Evolutionary conservation across 768 basidiomycete species (phyloP).

Genomic region (Russula foetens): DNA sequence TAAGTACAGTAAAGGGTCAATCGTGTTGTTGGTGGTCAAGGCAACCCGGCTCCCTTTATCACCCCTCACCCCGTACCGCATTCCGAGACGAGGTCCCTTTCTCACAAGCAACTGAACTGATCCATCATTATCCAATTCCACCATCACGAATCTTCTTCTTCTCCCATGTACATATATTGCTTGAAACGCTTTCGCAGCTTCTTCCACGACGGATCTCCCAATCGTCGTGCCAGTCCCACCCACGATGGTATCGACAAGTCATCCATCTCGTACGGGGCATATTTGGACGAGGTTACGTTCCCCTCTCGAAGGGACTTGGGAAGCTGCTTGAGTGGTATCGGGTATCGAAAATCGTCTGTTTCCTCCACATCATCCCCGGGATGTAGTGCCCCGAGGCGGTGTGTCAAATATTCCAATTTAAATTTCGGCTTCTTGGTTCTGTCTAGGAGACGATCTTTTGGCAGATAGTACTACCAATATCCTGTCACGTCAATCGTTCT

Average conservation of each 20-base stretch:
- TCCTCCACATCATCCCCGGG: constrained; percentile 25
- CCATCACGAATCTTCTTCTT: constrained; percentile 3
- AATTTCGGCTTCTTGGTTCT: constrained; percentile 48
- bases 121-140: constrained; percentile 3
- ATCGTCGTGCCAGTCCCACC: constrained; percentile 53
- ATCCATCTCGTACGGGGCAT: constrained; percentile 60
- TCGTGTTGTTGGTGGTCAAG: constrained; percentile 43
- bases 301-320: constrained; percentile 40
- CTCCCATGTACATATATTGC: constrained; percentile 65
- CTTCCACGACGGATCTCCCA: constrained; percentile 45
- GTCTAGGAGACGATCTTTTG: constrained; percentile 38
- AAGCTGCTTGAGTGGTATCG: constrained; percentile 48
- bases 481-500: not conserved
- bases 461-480: constrained; percentile 52
- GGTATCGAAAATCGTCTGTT: constrained; percentile 33
- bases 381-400: constrained; percentile 36
- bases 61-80: constrained; percentile 15
- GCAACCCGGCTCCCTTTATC: constrained; percentile 30
- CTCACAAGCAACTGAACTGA: constrained; percentile 12
- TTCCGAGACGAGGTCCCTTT: constrained; percentile 6
- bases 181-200: constrained; percentile 58
- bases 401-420: constrained; percentile 76
- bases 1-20: constrained; percentile 7
- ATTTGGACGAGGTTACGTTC: constrained; percentile 39
- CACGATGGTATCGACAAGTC: constrained; percentile 78